These are phyloP conservation scores for Cryptococcus hybrid DNA, from an alignment of 1,284 basidiomycete genomes.

Conservation along the genomic window DNA sequence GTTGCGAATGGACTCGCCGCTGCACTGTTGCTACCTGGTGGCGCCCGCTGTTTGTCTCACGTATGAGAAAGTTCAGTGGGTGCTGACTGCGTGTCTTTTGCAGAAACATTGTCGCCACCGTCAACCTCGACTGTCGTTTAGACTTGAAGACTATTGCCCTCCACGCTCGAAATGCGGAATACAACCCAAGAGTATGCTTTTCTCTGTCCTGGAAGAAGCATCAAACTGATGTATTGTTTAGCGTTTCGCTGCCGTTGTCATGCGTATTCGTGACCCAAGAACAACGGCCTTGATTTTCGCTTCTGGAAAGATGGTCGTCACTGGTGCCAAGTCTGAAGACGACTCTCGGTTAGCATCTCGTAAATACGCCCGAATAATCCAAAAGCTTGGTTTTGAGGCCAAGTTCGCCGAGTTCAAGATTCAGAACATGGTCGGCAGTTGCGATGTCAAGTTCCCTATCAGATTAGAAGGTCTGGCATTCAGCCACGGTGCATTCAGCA, in stretches of 20 bases:
- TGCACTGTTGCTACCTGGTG: not conserved
- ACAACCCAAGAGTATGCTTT: conserved; percentile 95
- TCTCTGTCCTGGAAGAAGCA: not conserved
- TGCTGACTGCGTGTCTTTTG: conserved; percentile 7
- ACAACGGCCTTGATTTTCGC: conserved; percentile 99
- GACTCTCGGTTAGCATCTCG: conserved; percentile 94
- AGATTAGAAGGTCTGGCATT: conserved; percentile 97
- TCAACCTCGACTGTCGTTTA: conserved; percentile 94
- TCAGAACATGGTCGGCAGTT: conserved; percentile 98
- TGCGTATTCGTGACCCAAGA: conserved; percentile 99
- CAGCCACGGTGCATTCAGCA: conserved; percentile 97
- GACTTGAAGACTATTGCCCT: conserved; percentile 98
- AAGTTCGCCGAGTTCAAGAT: conserved; percentile 99
- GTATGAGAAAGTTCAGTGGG: not conserved
- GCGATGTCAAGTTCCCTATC: conserved; percentile 99
- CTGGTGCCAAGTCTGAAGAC: conserved; percentile 98
- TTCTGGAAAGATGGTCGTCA: conserved; percentile 99
- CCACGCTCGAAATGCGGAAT: conserved; percentile 98
- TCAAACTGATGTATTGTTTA: conserved; percentile 53
- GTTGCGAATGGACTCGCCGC: not conserved
- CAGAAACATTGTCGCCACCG: conserved; percentile 97
- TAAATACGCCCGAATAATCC: conserved; percentile 99
- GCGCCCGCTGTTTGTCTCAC: not conserved
- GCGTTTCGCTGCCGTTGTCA: conserved; percentile 99
- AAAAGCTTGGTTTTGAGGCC: conserved; percentile 99